phyloP scores from a whole-genome alignment of 495 filamentous ascomycete species.

The Xylaria grammica region DNA sequence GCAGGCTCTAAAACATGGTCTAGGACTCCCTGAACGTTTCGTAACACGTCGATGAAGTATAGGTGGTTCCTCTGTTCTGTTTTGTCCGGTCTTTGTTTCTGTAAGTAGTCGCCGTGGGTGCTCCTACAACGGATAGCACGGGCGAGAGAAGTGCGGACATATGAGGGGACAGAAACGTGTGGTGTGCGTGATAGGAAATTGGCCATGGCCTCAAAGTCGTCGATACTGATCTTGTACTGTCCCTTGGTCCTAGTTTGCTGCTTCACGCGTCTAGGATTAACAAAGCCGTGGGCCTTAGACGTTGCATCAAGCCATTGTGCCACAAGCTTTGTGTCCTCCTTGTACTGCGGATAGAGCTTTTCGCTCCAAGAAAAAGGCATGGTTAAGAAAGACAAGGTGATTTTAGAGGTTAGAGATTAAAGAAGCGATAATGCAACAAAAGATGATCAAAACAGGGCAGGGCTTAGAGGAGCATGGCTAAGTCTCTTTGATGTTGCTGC shows the following conservation, averaged over 20 bases:
- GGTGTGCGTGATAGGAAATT: neutral
- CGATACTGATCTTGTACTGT: neutral
- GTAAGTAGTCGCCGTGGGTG: conserved; percentile 11
- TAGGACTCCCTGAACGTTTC: neutral
- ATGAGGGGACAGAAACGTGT: neutral
- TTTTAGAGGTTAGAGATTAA: neutral
- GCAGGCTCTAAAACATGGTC: neutral
- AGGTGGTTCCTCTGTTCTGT: neutral
- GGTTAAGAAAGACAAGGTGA: neutral
- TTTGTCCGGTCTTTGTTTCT: neutral
- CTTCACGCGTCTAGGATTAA: neutral
- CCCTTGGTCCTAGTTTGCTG: neutral
- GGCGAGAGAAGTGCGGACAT: neutral
- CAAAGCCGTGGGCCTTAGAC: neutral
- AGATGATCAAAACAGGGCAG: too few relatives aligned
- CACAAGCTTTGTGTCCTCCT: conserved; percentile 2
- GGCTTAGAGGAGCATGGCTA: too few relatives aligned
- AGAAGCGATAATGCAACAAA: neutral
- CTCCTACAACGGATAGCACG: conserved; percentile 12
- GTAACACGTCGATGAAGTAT: conserved; percentile 9
- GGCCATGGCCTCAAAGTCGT: conserved; percentile 3
- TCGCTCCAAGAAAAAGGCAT: neutral
- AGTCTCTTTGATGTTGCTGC: too few relatives aligned
- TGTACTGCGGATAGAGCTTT: conserved; percentile 9
- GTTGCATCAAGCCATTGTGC: conserved; percentile 11